Percentiles rank a stretch among this genome's conserved stretches.
phyloP scores from a whole-genome alignment of 495 filamentous ascomycete species.

The Penicillium pancosmium region DNA sequence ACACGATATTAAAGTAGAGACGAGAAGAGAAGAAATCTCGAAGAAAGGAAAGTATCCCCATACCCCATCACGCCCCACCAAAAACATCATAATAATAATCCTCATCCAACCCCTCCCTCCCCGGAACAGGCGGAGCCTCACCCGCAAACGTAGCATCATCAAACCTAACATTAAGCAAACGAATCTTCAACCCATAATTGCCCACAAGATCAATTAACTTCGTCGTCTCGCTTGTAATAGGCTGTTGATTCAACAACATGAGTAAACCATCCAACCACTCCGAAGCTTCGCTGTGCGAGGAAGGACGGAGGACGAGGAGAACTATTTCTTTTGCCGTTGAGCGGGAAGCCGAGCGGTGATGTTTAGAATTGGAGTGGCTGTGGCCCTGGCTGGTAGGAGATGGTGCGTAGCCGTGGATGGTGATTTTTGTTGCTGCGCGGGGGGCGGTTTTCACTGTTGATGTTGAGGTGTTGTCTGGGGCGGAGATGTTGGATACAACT shows the following conservation, averaged over 20 bases:
- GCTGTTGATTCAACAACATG: slow-evolving; percentile 92
- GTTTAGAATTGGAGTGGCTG: slow-evolving; percentile 28
- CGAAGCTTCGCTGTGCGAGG: slow-evolving; percentile 79
- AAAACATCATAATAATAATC: slow-evolving; percentile 59
- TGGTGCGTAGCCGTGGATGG: slow-evolving; percentile 73
- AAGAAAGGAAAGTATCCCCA: too few relatives aligned
- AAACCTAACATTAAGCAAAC: slow-evolving; percentile 88
- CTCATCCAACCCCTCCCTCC: slow-evolving; percentile 54
- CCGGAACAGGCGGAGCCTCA: slow-evolving; percentile 48
- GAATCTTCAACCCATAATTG: slow-evolving; percentile 91
- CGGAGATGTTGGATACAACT: slow-evolving; percentile 89
- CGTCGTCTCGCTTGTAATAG: slow-evolving; percentile 94
- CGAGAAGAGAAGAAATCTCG: too few relatives aligned
- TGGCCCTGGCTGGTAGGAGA: slow-evolving; percentile 33
- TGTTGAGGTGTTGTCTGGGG: slow-evolving; percentile 53
- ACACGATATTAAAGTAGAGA: too few relatives aligned
- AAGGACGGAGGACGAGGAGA: slow-evolving; percentile 80
- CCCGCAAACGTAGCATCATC: slow-evolving; percentile 62
- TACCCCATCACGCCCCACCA: slow-evolving; percentile 33
- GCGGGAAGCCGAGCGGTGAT: slow-evolving; percentile 35
- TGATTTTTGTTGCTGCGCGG: slow-evolving; percentile 81
- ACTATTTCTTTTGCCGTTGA: slow-evolving; percentile 56
- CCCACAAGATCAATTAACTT: slow-evolving; percentile 82
- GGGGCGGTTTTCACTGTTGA: slow-evolving; percentile 56
- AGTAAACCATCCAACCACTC: slow-evolving; percentile 97